Evolutionary conservation across 1,284 basidiomycete species (phyloP), one percentile per base, ranked within the genome.

Genomic region (Leccinum angustisporum): DNA sequence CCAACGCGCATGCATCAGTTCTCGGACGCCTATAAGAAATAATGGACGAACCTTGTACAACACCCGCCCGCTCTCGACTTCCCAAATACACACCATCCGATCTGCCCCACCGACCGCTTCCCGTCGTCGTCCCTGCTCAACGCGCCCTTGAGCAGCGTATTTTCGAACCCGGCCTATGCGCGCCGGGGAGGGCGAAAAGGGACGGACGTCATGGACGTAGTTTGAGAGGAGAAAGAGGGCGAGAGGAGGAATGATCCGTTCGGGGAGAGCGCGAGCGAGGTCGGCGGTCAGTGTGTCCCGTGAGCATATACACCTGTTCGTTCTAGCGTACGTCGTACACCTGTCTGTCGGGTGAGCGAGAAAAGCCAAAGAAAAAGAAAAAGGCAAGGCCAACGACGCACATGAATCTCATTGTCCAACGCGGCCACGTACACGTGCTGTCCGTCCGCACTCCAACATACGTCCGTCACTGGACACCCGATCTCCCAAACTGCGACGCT

Each of bases 351-450:
- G 34, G 34, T 34, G 34, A 14, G 34, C 16, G 34, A 56, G 27
- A 16, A 4, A 2, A 25, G 25, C 25, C 25, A 25, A 60, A 21
- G 25, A 33, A 27, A 2, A 3, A 25, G 40, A 40, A 60, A 21
- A 4, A 2, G 27, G 10, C 5, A 43, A 34, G 5, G 6, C 5
- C 5, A 52, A 16, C 33, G 6, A 81, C 90, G 65, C 72, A 95
- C 95, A 74, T 97, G 94, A 65, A 97, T 89, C 74, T 94, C 92
- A 68, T 98, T 98, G 76, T 97, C 95, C 68, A 98, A 76, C 7
- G 92, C 94, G 9, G 90, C 94, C n/a, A 92, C 86, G 67, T 92
- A 97, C 61, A 95, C 81, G 65, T 86, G 90, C 65, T 91, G 83
- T 0, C 92, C 95, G 70, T 97, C 95, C 46, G 85, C 86, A 68